Conservation (phyloP, 1,284 basidiomycete species). For the Ustanciosporium gigantosporum region DNA sequence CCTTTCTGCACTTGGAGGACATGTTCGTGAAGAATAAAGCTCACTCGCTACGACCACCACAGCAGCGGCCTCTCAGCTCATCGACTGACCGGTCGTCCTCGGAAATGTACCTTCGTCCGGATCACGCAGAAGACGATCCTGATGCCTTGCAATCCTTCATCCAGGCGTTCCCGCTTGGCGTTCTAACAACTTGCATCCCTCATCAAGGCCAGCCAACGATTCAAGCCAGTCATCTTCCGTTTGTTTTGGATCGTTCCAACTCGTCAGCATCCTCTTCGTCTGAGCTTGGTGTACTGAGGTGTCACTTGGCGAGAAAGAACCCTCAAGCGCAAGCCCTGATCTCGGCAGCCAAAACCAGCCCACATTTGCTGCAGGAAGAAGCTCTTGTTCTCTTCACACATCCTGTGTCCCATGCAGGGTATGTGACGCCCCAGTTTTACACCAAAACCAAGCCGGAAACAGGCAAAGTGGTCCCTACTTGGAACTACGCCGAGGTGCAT, state of each 20-base stretch:
- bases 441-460: slow-evolving; percentile 24
- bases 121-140: slow-evolving; percentile 6
- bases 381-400: slow-evolving; percentile 24
- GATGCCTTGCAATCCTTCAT: slow-evolving; percentile 9
- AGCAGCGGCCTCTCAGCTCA: too few relatives aligned
- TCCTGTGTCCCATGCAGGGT: slow-evolving; percentile 5
- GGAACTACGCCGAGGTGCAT: slow-evolving; percentile 43
- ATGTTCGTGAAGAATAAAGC: too few relatives aligned
- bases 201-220: slow-evolving; percentile 6
- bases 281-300: slow-evolving; percentile 10
- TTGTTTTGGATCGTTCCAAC: slow-evolving; percentile 2
- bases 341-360: neutral
- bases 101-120: slow-evolving; percentile 38
- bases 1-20: too few relatives aligned
- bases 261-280: neutral
- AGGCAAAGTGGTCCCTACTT: slow-evolving; percentile 40
- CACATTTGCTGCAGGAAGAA: neutral
- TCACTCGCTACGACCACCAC: too few relatives aligned
- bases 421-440: slow-evolving; percentile 42
- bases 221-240: slow-evolving; percentile 32
- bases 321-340: slow-evolving; percentile 39
- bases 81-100: too few relatives aligned
- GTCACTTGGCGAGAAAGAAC: slow-evolving; percentile 34
- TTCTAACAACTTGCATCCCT: slow-evolving; percentile 33
- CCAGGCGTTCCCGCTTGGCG: slow-evolving; percentile 7